Conservation (phyloP, 2,329 filamentous ascomycete genomes). For the Cytospora piceicola region DNA sequence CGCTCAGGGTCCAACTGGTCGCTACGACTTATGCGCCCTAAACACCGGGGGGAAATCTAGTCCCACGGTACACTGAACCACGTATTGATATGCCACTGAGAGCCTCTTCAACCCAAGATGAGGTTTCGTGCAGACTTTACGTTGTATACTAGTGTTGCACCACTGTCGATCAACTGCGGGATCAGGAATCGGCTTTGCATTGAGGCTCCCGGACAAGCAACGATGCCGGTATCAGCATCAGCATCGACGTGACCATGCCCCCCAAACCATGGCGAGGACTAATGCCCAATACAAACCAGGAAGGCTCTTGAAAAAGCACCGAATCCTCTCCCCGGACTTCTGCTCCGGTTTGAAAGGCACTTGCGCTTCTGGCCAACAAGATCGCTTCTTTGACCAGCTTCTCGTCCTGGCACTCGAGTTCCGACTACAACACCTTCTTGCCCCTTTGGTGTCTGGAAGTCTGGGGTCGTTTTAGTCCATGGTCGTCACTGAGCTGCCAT, state of each 20-base stretch:
- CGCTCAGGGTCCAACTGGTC: neutral
- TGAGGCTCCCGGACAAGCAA: slow-evolving; percentile 21
- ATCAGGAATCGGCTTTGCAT: slow-evolving; percentile 15
- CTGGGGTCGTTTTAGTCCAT: neutral
- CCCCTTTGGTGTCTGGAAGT: neutral
- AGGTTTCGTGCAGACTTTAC: neutral
- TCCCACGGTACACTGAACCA: neutral
- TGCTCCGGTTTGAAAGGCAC: neutral
- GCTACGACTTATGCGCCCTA: too few species aligned
- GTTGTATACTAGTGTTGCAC: neutral
- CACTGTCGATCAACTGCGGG: slow-evolving; percentile 22
- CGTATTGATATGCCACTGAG: slow-evolving; percentile 6
- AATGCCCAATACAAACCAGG: neutral
- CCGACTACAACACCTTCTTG: too few species aligned
- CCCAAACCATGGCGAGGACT: neutral
- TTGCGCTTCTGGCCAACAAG: neutral
- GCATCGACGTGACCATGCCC: neutral
- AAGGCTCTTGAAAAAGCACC: neutral
- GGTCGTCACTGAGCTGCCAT: slow-evolving; percentile 21
- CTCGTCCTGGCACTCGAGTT: neutral
- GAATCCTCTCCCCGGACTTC: neutral
- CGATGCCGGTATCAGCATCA: neutral
- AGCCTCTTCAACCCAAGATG: slow-evolving; percentile 7
- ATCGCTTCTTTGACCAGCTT: neutral
- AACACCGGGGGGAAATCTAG: neutral